These are phyloP conservation scores for Podaxis sp. DNA, from an alignment of 768 basidiomycete species.

Conservation along the genomic window DNA sequence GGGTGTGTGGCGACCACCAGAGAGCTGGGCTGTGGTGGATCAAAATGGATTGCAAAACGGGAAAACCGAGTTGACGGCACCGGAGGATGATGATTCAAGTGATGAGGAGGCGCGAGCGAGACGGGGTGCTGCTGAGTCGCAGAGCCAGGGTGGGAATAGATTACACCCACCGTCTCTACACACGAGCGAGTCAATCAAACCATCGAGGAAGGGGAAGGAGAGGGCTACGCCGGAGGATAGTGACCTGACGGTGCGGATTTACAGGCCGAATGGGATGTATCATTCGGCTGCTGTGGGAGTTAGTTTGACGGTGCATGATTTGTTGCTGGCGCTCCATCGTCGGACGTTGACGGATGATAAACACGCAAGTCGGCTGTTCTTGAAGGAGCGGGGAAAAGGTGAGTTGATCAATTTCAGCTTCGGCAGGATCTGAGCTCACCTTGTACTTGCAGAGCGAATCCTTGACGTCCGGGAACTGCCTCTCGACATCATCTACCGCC, in stretches of 20 bases:
- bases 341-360: slow-evolving; percentile 49
- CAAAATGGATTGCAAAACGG: slow-evolving; percentile 26
- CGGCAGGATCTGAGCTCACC: neutral
- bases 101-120: slow-evolving; percentile 22
- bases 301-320: slow-evolving; percentile 60
- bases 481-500: slow-evolving; percentile 75
- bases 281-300: slow-evolving; percentile 65
- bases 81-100: slow-evolving; percentile 24
- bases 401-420: slow-evolving; percentile 15
- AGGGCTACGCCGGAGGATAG: slow-evolving; percentile 1
- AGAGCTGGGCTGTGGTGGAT: slow-evolving; percentile 72
- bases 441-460: slow-evolving; percentile 61
- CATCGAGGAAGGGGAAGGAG: slow-evolving; percentile 1
- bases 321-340: slow-evolving; percentile 57
- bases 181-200: slow-evolving; percentile 1
- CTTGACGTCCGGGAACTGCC: slow-evolving; percentile 80
- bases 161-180: neutral
- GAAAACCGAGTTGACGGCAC: slow-evolving; percentile 29
- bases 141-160: neutral
- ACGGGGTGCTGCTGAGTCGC: neutral
- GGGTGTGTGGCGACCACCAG: slow-evolving; percentile 61
- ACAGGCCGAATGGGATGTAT: slow-evolving; percentile 67
- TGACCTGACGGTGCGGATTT: slow-evolving; percentile 66
- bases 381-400: slow-evolving; percentile 78
- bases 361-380: slow-evolving; percentile 55